Base-by-base conservation (phyloP, 2,329 filamentous ascomycete genomes). In the Tetracladium maxilliforme region DNA sequence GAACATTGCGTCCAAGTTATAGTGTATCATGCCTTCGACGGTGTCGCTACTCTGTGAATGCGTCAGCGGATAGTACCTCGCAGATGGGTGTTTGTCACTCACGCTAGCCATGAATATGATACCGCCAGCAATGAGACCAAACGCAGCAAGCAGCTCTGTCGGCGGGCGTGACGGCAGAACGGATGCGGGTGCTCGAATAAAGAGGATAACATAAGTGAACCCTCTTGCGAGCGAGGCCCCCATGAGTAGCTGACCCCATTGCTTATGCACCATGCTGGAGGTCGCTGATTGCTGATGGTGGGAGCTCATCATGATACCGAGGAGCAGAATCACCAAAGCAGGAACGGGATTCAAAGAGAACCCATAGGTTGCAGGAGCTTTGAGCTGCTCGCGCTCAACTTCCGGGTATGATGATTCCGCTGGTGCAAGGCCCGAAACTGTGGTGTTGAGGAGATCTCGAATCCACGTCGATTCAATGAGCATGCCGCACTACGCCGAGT, bases 231-330 rank as follows among this genome's bases (percentile, higher is more conserved):
- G 61, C 0, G 84, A 76, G 27, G 83, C 86, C 14, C 76, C 83
- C 23, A 81, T 65, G 26, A 95, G 64, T 36, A 95, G 64, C 41
- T 72, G 73, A 14, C 87, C 87, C 87, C 87, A 95, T 50, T 94
- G 86, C 44, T 76, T 76, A 54, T 95, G 87, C 24, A 95, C 68
- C 81, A 90, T 93, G 37, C 73, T 81, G 7, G 83, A 87, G 23
- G 84, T 64, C 75, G 83, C 82, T 31, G 72, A 80, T 15, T 60
- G 48, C 47, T 93, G 86, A 30, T 87, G 81, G 49, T 95, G 87
- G 14, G 80, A 83, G 43, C 78, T 78, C 87, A 95, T 95, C 80
- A 93, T 90, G 45, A 86, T 69, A 17, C 90, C 90, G 2, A 94
- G 61, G 1, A 94, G 59, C 30, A 94, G 59, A 36, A 95, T 87